Percentiles rank a stretch among this genome's conserved stretches.
phyloP scores from a whole-genome alignment of 495 filamentous ascomycete genomes.

The Friedmanniomyces endolithicus region DNA sequence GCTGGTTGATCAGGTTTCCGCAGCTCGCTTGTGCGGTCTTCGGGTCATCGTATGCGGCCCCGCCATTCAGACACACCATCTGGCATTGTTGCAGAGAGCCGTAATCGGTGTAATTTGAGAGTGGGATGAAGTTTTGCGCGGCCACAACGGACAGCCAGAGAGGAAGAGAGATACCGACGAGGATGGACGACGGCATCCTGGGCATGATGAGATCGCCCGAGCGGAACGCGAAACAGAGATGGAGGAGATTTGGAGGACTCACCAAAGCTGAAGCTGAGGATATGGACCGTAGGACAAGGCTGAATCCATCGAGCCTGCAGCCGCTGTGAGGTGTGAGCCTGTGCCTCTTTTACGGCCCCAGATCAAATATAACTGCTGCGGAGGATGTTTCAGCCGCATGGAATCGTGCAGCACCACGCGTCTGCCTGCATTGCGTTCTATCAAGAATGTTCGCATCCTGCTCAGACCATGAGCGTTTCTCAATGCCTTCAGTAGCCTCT shows the following conservation, averaged over 20 bases:
- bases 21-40: background rate
- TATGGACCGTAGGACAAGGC: background rate
- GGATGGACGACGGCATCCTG: background rate
- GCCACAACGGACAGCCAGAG: background rate
- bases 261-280: background rate
- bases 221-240: background rate
- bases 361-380: background rate
- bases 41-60: background rate
- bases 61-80: background rate
- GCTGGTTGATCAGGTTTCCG: background rate
- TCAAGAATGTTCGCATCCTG: too few relatives aligned
- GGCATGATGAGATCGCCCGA: background rate
- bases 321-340: too few relatives aligned
- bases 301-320: background rate
- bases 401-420: background rate
- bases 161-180: background rate
- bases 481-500: too few relatives aligned
- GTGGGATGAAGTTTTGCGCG: background rate
- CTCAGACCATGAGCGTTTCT: background rate
- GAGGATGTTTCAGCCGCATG: conserved; percentile 1
- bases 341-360: conserved; percentile 1
- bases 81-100: background rate
- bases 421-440: too few relatives aligned
- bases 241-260: background rate
- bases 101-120: background rate